Percentiles rank a stretch among this genome's conserved stretches.
These are phyloP conservation scores for Suillus cothurnatus DNA, from an alignment of 768 basidiomycete species.

Conservation along the genomic window DNA sequence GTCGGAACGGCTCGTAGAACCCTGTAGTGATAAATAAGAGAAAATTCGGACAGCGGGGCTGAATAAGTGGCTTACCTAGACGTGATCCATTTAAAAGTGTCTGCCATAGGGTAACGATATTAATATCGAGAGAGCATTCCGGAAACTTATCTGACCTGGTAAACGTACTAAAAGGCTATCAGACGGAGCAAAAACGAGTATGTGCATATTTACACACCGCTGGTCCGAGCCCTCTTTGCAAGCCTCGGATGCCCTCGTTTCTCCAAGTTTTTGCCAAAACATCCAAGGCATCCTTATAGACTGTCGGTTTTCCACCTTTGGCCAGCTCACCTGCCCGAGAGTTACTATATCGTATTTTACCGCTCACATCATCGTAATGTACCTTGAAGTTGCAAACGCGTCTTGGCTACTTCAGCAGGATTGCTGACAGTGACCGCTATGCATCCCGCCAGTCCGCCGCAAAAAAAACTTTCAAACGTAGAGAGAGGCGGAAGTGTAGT, in stretches of 20 bases:
- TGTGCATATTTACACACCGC: slow-evolving; percentile 57
- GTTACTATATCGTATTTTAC: no score
- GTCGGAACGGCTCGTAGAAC: slow-evolving; percentile 93
- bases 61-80: slow-evolving; percentile 51
- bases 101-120: slow-evolving; percentile 39
- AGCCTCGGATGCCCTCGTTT: slow-evolving; percentile 87
- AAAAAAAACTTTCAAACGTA: slow-evolving; percentile 79
- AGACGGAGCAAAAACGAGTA: slow-evolving; percentile 16
- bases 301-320: slow-evolving; percentile 67
- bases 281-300: slow-evolving; percentile 88
- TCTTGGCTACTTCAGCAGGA: slow-evolving; percentile 84
- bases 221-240: slow-evolving; percentile 89
- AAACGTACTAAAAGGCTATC: slow-evolving; percentile 65
- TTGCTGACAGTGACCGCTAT: slow-evolving; percentile 87
- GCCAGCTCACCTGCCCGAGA: slow-evolving; percentile 65
- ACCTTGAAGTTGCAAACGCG: slow-evolving; percentile 90
- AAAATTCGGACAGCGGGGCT: slow-evolving; percentile 10
- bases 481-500: no score
- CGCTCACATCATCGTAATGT: not conserved
- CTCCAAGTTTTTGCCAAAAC: slow-evolving; percentile 85
- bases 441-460: slow-evolving; percentile 90
- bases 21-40: slow-evolving; percentile 47
- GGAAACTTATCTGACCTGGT: slow-evolving; percentile 64
- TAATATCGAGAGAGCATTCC: no score
- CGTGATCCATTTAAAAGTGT: slow-evolving; percentile 91